These are phyloP conservation scores for Cyclotella distinguenda DNA, from an alignment of 108 stramenopile genomes.

Conservation along the genomic window DNA sequence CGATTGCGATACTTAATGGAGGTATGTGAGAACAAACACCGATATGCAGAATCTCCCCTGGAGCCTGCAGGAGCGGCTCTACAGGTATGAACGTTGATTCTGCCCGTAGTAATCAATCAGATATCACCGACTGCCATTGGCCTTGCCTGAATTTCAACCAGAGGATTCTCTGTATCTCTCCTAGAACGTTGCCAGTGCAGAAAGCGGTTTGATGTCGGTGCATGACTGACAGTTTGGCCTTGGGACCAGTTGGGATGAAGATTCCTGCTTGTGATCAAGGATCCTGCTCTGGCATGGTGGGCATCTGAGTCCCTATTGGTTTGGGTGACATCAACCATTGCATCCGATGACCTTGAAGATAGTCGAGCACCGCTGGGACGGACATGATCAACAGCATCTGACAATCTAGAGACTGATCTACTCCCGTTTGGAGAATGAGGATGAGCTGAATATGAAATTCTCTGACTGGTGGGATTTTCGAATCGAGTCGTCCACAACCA, in stretches of 20 bases:
- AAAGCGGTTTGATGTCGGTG: conserved; percentile 3
- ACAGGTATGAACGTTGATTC: too few species aligned
- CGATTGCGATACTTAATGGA: too few species aligned
- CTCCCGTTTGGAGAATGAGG: too few species aligned
- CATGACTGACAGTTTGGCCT: neutral
- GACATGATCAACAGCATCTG: neutral
- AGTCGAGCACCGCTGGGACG: neutral
- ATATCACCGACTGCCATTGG: too few species aligned
- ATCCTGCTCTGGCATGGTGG: conserved; percentile 9
- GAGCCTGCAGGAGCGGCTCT: too few species aligned
- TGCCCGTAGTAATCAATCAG: too few species aligned
- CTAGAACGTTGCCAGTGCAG: conserved; percentile 6
- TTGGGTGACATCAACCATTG: conserved; percentile 2
- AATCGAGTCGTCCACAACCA: conserved; percentile 23
- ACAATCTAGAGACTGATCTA: neutral
- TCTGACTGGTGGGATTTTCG: neutral
- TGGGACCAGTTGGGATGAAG: conserved; percentile 16
- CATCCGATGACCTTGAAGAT: conserved; percentile 7
- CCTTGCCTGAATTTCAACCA: neutral
- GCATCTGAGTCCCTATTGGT: neutral
- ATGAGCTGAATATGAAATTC: neutral
- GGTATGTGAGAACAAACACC: too few species aligned
- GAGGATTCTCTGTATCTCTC: neutral
- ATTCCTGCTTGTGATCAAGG: conserved; percentile 2
- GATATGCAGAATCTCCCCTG: too few species aligned